Evolutionary conservation across 345 rosid species (phyloP).

Genomic region (Trapa incisa): DNA sequence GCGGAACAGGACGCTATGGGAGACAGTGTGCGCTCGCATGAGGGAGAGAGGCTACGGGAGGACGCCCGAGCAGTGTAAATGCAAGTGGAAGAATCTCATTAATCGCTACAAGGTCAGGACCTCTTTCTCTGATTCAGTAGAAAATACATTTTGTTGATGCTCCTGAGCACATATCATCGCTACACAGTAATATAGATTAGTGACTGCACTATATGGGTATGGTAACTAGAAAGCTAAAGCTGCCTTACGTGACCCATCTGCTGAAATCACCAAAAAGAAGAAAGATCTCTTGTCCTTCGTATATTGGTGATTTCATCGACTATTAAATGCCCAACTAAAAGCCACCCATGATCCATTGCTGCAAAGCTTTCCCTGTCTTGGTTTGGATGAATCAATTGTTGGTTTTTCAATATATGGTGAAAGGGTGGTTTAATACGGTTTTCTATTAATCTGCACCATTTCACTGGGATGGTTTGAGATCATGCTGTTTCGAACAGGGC

Average conservation of each 20-base stretch:
- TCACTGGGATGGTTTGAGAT: not conserved
- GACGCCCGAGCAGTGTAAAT: constrained; percentile 49
- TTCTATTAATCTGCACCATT: not conserved
- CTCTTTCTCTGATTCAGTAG: not conserved
- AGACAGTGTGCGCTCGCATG: constrained; percentile 30
- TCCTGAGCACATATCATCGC: not conserved
- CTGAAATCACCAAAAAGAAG: no score
- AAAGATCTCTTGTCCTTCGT: no score
- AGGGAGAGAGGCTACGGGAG: constrained; percentile 33
- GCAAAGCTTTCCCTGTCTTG: no score
- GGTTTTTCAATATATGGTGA: not conserved
- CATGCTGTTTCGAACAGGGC: constrained; percentile 20
- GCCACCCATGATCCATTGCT: no score
- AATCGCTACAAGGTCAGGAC: constrained; percentile 44
- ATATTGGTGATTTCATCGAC: no score
- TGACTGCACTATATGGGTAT: not conserved
- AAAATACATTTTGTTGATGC: not conserved
- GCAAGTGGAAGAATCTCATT: constrained; percentile 57
- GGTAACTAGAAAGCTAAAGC: not conserved
- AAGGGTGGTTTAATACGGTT: not conserved
- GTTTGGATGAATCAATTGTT: not conserved
- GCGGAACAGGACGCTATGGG: constrained; percentile 44
- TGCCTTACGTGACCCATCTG: no score
- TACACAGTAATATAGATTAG: not conserved
- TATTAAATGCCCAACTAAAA: no score